phyloP scores from a whole-genome alignment of 2,329 filamentous ascomycete species.

The Phyllosticta paracitricarpa region DNA sequence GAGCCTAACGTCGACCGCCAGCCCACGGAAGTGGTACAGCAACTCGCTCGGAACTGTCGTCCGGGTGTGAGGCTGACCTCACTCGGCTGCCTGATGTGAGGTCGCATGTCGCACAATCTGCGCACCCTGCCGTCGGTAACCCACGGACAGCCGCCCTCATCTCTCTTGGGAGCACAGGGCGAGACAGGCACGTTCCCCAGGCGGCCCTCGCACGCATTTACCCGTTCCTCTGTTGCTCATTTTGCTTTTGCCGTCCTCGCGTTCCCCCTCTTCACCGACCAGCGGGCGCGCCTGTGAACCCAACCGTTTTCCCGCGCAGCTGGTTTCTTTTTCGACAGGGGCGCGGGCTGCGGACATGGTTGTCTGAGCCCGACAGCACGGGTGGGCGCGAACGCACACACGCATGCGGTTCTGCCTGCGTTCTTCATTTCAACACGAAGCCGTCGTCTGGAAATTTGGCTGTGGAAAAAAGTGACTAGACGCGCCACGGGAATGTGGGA shows the following conservation, averaged over 20 bases:
- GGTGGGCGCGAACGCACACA: neutral
- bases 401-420: neutral
- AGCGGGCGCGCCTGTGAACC: neutral
- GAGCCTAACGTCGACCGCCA: neutral
- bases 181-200: neutral
- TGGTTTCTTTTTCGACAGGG: neutral
- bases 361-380: neutral
- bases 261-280: neutral
- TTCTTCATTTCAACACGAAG: neutral
- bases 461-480: neutral
- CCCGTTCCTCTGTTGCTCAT: neutral
- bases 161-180: neutral
- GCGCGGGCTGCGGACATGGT: neutral
- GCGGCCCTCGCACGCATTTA: neutral
- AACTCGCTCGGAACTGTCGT: neutral
- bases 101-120: neutral
- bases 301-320: neutral
- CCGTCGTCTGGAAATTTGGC: neutral
- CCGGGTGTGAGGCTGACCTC: neutral
- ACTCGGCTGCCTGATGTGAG: neutral
- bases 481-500: neutral
- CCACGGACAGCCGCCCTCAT: neutral
- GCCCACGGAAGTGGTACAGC: neutral
- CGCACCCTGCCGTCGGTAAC: no score
- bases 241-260: neutral